Base-by-base conservation (phyloP, 2,329 filamentous ascomycete species). In the Clonostachys rhizophaga region DNA sequence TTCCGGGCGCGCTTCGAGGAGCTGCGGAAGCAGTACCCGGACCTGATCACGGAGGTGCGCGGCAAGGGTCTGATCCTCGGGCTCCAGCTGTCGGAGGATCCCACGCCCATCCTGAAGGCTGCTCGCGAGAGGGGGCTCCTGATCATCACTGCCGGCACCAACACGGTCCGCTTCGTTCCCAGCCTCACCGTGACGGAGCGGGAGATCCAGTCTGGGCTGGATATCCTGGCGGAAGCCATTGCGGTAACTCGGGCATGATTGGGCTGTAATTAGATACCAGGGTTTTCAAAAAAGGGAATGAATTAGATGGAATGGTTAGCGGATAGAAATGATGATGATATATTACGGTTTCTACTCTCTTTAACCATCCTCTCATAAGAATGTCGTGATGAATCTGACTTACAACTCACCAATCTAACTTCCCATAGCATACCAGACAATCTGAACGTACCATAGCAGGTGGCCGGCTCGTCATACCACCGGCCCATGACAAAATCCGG, bases 131-230 rank as follows among this genome's bases (percentile, higher is more conserved):
- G 90, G 50, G 94, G 94, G 0, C 66, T 99, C 59, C 67, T 99
- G 49, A 76, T 99, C 50, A 96, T 99, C 60, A 96, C 91, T 2
- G 92, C 90, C 30, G 94, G 94, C 2, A 91, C 84, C 33, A 96
- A 97, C 62, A 96, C 91, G 9, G 69, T 99, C 55, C 78, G 94
- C 43, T 96, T 99, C 58, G 91, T 97, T 48, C 94, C 94, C 34
- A 87, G 89, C 50, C 70, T 99, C 60, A 83, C 84, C 6, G 87
- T 99, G 49, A 86, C 81, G 1, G 83, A 89, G 55, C 80, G 79
- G 24, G 88, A 96, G 76, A 94, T 97, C 54, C 74, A 84, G 55
- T 75, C 86, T 53, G 91, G 89, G 0, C 70, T 96, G 65, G 70
- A 72, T 40, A 91, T 96, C 46, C 63, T 97, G 50, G 86, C 85